These are phyloP conservation scores for thale cress (Arabidopsis thaliana) DNA, from an alignment of 345 rosid genomes.

Conservation along the genomic window DNA sequence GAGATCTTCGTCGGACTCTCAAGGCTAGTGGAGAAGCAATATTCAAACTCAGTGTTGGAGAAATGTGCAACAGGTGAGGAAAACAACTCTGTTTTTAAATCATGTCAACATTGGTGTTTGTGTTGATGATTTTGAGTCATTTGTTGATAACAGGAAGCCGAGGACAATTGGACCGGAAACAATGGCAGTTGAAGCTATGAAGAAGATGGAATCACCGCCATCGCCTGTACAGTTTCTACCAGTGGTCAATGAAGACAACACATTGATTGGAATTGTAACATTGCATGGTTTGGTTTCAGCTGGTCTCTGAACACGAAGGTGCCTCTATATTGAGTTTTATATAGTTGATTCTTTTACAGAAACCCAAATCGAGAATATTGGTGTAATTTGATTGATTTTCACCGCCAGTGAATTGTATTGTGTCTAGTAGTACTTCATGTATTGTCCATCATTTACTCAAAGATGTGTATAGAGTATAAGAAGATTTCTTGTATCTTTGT, in stretches of 20 bases:
- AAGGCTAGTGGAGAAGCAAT: constrained; percentile 87
- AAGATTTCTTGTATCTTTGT: constrained; percentile 11
- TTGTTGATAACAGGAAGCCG: constrained; percentile 66
- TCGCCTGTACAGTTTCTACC: constrained; percentile 97
- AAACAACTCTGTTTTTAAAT: constrained; percentile 17
- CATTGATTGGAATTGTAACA: constrained; percentile 84
- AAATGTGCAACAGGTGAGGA: constrained; percentile 89
- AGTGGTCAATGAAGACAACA: constrained; percentile 62
- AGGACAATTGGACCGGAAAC: constrained; percentile 83
- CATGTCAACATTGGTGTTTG: not conserved
- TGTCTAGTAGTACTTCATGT: constrained; percentile 19
- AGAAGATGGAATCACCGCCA: constrained; percentile 97
- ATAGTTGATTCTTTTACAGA: constrained; percentile 35
- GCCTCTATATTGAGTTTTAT: constrained; percentile 26
- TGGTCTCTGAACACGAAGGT: constrained; percentile 57
- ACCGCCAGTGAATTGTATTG: constrained; percentile 29
- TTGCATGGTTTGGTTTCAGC: constrained; percentile 97
- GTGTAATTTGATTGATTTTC: constrained; percentile 24
- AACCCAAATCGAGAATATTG: constrained; percentile 27
- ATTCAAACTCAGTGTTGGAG: constrained; percentile 90
- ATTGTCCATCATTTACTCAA: constrained; percentile 18
- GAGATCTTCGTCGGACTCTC: constrained; percentile 93
- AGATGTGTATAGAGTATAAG: constrained; percentile 27
- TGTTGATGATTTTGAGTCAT: not conserved
- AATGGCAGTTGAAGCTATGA: constrained; percentile 99